A percentile compares a stretch with the other conserved stretches of the same genome.
Evolutionary conservation across 305 asterid species (phyloP).

Genomic region (Fraxinus sp.): DNA sequence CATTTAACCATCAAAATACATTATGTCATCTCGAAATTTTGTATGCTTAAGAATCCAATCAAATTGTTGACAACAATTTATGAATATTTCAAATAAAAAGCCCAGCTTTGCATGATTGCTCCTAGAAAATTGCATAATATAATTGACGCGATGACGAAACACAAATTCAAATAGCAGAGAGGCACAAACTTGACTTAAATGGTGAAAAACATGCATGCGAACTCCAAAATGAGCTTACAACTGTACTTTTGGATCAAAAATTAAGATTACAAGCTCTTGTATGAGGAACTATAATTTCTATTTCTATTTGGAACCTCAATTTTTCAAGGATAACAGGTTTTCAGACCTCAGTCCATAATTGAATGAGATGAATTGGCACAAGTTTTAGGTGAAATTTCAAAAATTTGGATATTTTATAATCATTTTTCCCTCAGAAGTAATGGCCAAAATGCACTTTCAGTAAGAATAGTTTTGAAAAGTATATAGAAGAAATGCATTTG

Average conservation of each 20-base stretch:
- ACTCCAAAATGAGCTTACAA: slow-evolving; percentile 9
- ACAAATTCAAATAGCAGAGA: slow-evolving; percentile 6
- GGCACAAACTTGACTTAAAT: not conserved
- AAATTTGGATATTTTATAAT: not conserved
- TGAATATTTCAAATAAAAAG: slow-evolving; percentile 9
- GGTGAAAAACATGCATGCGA: not conserved
- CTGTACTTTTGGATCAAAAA: slow-evolving; percentile 16
- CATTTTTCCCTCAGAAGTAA: not conserved
- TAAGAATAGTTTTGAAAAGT: not conserved
- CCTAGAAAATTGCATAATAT: slow-evolving; percentile 19
- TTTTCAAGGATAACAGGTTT: not conserved
- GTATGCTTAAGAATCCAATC: not conserved
- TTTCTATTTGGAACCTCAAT: not conserved
- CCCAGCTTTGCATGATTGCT: slow-evolving; percentile 8
- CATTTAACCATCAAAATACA: slow-evolving; percentile 30
- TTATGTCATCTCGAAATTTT: slow-evolving; percentile 12
- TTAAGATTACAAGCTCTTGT: not conserved
- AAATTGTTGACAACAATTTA: slow-evolving; percentile 7
- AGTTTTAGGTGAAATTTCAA: slow-evolving; percentile 7
- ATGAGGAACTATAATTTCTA: not conserved
- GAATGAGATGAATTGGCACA: not conserved
- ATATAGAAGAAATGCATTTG: not conserved
- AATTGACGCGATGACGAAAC: slow-evolving; percentile 5
- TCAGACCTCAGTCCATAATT: not conserved
- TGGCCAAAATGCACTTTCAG: not conserved